Evolutionary conservation across 108 stramenopile species (phyloP).

Genomic region (Schizochytrium sp.): DNA sequence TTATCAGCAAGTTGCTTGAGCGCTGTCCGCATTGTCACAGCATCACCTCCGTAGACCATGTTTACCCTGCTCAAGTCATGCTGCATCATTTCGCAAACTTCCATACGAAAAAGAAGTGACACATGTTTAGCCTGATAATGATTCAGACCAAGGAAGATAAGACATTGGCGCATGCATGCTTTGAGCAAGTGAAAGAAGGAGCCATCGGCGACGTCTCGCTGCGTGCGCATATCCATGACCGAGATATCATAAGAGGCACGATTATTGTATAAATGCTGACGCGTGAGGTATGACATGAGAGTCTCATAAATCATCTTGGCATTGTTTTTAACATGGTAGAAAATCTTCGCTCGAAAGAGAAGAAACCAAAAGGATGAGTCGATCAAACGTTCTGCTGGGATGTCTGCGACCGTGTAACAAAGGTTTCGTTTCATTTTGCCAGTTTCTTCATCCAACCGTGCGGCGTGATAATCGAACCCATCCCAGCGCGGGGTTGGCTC

Average conservation of each 20-base stretch:
- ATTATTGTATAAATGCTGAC: slow-evolving; percentile 30
- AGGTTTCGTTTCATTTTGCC: slow-evolving; percentile 59
- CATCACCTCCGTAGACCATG: background rate
- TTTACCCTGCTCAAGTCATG: background rate
- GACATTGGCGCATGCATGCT: slow-evolving; percentile 22
- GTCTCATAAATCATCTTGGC: slow-evolving; percentile 50
- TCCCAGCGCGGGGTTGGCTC: slow-evolving; percentile 4
- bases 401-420: slow-evolving; percentile 30
- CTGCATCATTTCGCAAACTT: slow-evolving; percentile 54
- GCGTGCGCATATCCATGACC: slow-evolving; percentile 56
- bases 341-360: slow-evolving; percentile 41
- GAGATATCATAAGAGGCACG: slow-evolving; percentile 56
- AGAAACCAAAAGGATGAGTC: slow-evolving; percentile 53
- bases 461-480: slow-evolving; percentile 50
- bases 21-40: background rate
- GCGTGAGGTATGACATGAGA: slow-evolving; percentile 23
- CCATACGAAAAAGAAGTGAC: slow-evolving; percentile 11
- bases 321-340: slow-evolving; percentile 26
- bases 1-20: slow-evolving; percentile 50
- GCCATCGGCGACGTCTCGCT: slow-evolving; percentile 51
- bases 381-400: background rate
- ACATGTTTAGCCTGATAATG: slow-evolving; percentile 47
- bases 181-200: slow-evolving; percentile 53
- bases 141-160: slow-evolving; percentile 11
- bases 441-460: slow-evolving; percentile 30